Evolutionary conservation across 805 yeast genomes (phyloP).

Genomic region (Candida bentonensis): DNA sequence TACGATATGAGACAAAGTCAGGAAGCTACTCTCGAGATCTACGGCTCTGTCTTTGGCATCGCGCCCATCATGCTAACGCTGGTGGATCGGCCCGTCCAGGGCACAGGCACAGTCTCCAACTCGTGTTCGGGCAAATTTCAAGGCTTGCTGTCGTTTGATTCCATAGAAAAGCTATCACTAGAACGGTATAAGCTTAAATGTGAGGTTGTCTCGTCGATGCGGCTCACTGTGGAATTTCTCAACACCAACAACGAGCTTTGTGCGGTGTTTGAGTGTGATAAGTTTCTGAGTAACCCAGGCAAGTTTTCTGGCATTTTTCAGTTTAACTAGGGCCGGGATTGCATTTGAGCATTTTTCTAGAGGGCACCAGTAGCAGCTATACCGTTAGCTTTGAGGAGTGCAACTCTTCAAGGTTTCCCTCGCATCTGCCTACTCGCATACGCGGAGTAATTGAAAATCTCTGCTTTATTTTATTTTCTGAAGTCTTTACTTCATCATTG

Average conservation of each 20-base stretch:
- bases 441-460: too few species aligned
- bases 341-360: too few species aligned
- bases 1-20: background rate
- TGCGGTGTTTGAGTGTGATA: background rate
- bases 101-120: constrained; percentile 1
- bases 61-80: background rate
- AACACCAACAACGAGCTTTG: background rate
- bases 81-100: background rate
- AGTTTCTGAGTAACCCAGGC: background rate
- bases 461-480: too few species aligned
- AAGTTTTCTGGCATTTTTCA: constrained; percentile 1
- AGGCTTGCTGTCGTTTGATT: background rate
- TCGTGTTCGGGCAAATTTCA: background rate
- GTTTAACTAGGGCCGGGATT: background rate
- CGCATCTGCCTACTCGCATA: too few species aligned
- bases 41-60: constrained; percentile 1
- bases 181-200: background rate
- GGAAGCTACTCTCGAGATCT: constrained; percentile 1
- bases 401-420: too few species aligned
- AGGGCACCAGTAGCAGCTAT: too few species aligned
- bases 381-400: too few species aligned
- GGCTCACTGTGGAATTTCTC: background rate
- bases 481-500: too few species aligned
- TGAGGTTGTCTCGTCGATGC: background rate
- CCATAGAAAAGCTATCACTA: background rate